A percentile compares a stretch with the other conserved stretches of the same genome.
phyloP scores from a whole-genome alignment of 768 basidiomycete genomes.

The Hysterangium stoloniferum region DNA sequence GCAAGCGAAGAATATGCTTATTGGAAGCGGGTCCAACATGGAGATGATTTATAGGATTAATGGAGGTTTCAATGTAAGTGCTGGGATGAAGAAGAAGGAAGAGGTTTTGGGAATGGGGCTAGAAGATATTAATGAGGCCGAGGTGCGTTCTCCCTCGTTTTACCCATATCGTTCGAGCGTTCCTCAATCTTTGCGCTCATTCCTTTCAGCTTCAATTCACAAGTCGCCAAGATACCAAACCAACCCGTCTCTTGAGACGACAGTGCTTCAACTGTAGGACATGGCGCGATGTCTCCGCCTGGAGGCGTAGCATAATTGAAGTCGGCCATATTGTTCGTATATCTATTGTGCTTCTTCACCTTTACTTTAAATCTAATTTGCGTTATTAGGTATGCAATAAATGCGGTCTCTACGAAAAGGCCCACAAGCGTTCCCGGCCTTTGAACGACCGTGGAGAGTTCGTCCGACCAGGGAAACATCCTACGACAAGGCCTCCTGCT shows the following conservation, averaged over 20 bases:
- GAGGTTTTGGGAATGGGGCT: conserved; percentile 6
- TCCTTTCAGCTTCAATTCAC: conserved; percentile 7
- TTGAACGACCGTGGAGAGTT: conserved; percentile 11
- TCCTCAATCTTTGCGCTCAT: background rate
- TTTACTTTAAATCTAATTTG: background rate
- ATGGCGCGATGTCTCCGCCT: conserved; percentile 11
- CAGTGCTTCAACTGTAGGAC: conserved; percentile 11
- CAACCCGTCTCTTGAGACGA: conserved; percentile 6
- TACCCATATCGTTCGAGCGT: background rate
- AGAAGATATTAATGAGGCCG: conserved; percentile 8
- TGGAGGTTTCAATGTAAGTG: too few species aligned
- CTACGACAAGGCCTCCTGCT: background rate
- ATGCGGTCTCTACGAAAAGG: conserved; percentile 12
- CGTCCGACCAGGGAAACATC: conserved; percentile 9
- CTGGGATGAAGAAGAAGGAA: background rate
- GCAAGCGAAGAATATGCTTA: background rate
- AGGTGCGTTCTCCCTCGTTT: background rate
- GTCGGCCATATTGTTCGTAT: conserved; percentile 8
- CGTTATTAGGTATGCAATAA: conserved; percentile 10
- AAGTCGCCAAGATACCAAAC: conserved; percentile 11
- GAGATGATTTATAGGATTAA: conserved; percentile 1
- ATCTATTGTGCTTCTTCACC: background rate
- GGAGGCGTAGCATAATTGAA: conserved; percentile 10
- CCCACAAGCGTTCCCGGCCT: conserved; percentile 8
- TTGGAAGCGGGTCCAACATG: background rate